Base-by-base conservation (phyloP, 306 rosid genomes). In the Oemleria cerasiformis region DNA sequence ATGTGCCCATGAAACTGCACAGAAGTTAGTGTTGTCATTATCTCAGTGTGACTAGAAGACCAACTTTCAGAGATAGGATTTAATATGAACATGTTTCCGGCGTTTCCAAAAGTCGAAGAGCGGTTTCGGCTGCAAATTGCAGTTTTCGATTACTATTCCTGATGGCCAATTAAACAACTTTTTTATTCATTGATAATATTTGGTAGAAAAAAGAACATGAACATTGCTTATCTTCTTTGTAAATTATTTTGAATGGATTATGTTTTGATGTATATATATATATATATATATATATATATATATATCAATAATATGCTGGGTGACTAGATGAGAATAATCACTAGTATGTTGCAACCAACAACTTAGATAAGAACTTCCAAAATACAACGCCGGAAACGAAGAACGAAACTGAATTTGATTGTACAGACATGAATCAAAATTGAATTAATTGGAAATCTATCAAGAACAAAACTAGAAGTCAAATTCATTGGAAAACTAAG, bases 161-260 rank as follows among this genome's bases (percentile, higher is more conserved):
- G 11, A 17, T 23, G 20, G 1, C 38, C 0, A 25, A 70, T 45
- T 23, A 12, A 11, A 9, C 25, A 16, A 14, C 36, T 13, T 69
- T 70, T 58, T 17, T 6, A 63, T 47, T 62, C 57, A 8, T 54
- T 68, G 21, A 70, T 14, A 55, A 63, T 41, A 11, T 63, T 53
- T 17, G 4, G 36, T 64, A 39, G 57, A 62, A 56, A 63, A 39
- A 20, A 50, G 7, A 49, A 39, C 67, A 16, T 16, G 6, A 15
- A 20, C 43, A 56, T 55, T 42, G 5, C 15, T 40, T 40, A 0
- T 15, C 42, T 10, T 56, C 9, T 8, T 14, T 55, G 53, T 41
- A 40, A 14, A 50, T 67, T 23, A 14, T 41, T 49, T 6, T 47
- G 14, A 19, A 11, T 1, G 36, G 36, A 30, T 21, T 0, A 4